Evolutionary conservation across 192 early-diverging fungal genomes (phyloP), one percentile per base, ranked within the genome.

Genomic region (Coemansia sp.): DNA sequence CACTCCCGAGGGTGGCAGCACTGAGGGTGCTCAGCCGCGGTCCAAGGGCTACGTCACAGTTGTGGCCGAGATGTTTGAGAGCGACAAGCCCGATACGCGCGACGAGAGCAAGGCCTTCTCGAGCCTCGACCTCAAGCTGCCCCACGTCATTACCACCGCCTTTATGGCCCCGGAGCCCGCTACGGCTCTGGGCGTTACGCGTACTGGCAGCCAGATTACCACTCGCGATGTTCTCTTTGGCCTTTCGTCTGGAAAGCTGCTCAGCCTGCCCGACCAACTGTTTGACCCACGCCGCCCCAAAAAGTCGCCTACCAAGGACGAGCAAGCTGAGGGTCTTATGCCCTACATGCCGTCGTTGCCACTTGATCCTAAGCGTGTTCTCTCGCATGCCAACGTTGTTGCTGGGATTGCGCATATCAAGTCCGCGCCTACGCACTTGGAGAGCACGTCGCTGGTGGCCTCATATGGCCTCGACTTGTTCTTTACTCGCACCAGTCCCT

Each of bases 391-490:
- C 57, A 73, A 80, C 51, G 29, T 86, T 48, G 87, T 98, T 25
- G 76, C 82, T 5, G 90, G 92, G 2, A 87, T 94, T 66, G 65
- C 72, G 12, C 72, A 75, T 21, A 94, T 99, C 62, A 69, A 76
- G 29, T 89, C 93, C 9, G 72, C 90, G 14, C 91, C 95, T 1
- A 89, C 97, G 19, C 75, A 89, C 44, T 77, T 99, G 31, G 98
- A 99, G 82, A 97, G 95, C 21, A 99, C 98, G 7, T 89, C 95
- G 14, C 81, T 99, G 37, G 92, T 96, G 9, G 78, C 91, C 17
- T 89, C 91, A 0, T 97, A 90, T 74, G 98, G 98, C 15, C 84
- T 94, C 45, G 98, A 99, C 70, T 62, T 96, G 59, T 99, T 95
- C 86, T 90, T 92, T 64, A 91, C 89, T 5, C 89, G 90, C 42